Percentiles rank a stretch among this genome's conserved stretches.
Evolutionary conservation across 192 early-diverging fungal genomes (phyloP).

Genomic region (Phlyctochytrium planicorne): DNA sequence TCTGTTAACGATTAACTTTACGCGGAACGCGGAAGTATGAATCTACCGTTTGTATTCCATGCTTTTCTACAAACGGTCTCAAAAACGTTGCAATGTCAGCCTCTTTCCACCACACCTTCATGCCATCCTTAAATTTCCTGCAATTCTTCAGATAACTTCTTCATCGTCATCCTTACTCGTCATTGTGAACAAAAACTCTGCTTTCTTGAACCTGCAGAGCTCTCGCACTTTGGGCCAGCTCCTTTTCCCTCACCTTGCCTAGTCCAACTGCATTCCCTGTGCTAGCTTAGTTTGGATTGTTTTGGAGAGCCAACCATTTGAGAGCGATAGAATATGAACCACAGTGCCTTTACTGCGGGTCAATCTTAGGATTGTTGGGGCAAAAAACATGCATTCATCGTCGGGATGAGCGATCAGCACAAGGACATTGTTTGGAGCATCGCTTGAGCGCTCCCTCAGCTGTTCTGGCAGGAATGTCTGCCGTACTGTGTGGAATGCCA

Average conservation of each 20-base stretch:
- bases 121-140: slow-evolving; percentile 49
- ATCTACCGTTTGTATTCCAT: slow-evolving; percentile 21
- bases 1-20: slow-evolving; percentile 33
- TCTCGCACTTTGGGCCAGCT: slow-evolving; percentile 61
- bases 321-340: slow-evolving; percentile 79
- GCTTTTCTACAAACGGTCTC: slow-evolving; percentile 20
- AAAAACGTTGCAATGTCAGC: slow-evolving; percentile 21
- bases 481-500: not conserved
- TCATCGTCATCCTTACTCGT: slow-evolving; percentile 52
- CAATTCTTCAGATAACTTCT: not conserved
- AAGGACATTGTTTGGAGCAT: slow-evolving; percentile 6
- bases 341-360: slow-evolving; percentile 47
- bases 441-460: not conserved
- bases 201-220: slow-evolving; percentile 52
- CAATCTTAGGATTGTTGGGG: slow-evolving; percentile 68
- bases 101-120: slow-evolving; percentile 41
- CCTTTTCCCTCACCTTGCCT: slow-evolving; percentile 58
- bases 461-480: not conserved
- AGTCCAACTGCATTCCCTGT: slow-evolving; percentile 73
- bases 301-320: slow-evolving; percentile 60
- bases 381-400: slow-evolving; percentile 99
- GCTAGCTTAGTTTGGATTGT: not conserved
- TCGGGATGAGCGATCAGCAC: slow-evolving; percentile 64
- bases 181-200: slow-evolving; percentile 52
- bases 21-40: not conserved